phyloP scores from a whole-genome alignment of 257 asterid genomes.

The Solanum clarkiae region DNA sequence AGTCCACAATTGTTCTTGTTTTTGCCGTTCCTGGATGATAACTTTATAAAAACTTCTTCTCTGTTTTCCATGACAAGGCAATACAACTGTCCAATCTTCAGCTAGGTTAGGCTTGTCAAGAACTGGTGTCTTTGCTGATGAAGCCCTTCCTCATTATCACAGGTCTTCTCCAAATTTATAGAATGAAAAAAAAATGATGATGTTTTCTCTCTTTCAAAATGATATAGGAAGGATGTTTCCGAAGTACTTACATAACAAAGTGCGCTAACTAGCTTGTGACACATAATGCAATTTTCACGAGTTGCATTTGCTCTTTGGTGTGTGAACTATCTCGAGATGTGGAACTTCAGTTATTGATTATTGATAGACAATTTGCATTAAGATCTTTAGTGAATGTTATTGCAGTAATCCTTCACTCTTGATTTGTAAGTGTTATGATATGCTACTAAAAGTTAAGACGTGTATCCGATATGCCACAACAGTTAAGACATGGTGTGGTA shows the following conservation, averaged over 20 bases:
- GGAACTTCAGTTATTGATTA: background rate
- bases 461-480: background rate
- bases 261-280: background rate
- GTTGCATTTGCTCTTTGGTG: background rate
- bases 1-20: constrained; percentile 43
- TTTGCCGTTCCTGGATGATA: constrained; percentile 10
- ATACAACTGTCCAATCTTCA: constrained; percentile 67
- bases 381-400: background rate
- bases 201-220: background rate
- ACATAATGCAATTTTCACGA: background rate
- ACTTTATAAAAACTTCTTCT: constrained; percentile 7
- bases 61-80: constrained; percentile 61
- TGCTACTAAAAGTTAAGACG: background rate
- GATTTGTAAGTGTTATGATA: background rate
- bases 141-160: constrained; percentile 18
- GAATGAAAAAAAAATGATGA: background rate
- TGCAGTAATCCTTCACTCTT: background rate
- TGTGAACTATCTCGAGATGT: background rate
- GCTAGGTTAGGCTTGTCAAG: constrained; percentile 12
- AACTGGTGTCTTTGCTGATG: constrained; percentile 14
- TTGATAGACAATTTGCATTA: background rate
- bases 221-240: background rate
- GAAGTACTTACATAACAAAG: background rate
- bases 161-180: background rate
- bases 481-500: background rate